These are phyloP conservation scores for Pleurostoma richardsiae DNA, from an alignment of 2,329 filamentous ascomycete genomes.

Conservation along the genomic window DNA sequence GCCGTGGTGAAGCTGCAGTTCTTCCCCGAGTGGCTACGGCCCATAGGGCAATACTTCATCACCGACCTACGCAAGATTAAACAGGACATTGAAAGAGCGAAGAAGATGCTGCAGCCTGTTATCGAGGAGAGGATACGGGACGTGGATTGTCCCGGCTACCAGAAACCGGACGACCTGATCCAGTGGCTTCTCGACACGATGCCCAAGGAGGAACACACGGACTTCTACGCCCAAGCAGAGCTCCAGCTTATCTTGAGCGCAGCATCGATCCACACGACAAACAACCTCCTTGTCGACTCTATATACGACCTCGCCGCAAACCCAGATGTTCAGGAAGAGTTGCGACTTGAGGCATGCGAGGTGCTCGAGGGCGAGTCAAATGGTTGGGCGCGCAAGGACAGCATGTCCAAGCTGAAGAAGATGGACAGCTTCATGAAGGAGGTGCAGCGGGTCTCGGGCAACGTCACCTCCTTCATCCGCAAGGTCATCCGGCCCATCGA, in stretches of 20 bases:
- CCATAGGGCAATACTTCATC: conserved; percentile 38
- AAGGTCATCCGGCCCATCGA: conserved; percentile 39
- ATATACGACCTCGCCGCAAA: conserved; percentile 44
- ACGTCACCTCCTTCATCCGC: conserved; percentile 39
- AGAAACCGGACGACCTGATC: conserved; percentile 35
- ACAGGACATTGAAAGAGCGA: conserved; percentile 34
- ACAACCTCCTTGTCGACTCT: conserved; percentile 38
- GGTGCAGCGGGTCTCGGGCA: conserved; percentile 31
- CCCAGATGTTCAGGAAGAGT: conserved; percentile 39
- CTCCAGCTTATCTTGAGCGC: conserved; percentile 38
- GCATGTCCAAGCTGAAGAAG: conserved; percentile 37
- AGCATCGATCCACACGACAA: conserved; percentile 40
- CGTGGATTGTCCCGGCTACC: conserved; percentile 27
- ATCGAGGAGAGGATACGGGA: conserved; percentile 39
- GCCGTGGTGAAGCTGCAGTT: conserved; percentile 44
- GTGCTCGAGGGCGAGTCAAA: conserved; percentile 32
- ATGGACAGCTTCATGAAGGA: conserved; percentile 46
- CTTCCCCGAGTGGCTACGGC: conserved; percentile 44
- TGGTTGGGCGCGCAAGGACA: conserved; percentile 35
- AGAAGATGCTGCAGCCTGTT: conserved; percentile 37
- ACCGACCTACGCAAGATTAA: conserved; percentile 39
- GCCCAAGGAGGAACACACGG: conserved; percentile 28
- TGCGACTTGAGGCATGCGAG: conserved; percentile 41
- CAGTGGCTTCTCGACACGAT: conserved; percentile 39
- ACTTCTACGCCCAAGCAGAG: conserved; percentile 31